Evolutionary conservation across 805 yeast species (phyloP).

Genomic region (Metschnikowia peoriensis): DNA sequence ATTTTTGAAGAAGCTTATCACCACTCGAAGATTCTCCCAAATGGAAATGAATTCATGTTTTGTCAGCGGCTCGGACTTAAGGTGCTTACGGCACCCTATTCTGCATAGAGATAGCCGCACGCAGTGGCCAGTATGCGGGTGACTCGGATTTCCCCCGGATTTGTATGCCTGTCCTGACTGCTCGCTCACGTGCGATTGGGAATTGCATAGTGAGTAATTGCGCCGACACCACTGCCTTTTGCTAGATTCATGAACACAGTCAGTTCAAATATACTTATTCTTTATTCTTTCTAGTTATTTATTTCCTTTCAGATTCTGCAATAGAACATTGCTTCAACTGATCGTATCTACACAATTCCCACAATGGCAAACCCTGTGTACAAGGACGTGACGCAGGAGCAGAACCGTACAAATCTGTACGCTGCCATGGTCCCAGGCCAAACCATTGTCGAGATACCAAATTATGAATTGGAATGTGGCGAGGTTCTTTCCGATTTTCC

Average conservation of each 20-base stretch:
- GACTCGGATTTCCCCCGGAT: conserved; percentile 6
- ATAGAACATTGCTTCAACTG: background rate
- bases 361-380: conserved; percentile 16
- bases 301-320: background rate
- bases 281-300: too few relatives aligned
- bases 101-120: background rate
- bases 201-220: conserved; percentile 13
- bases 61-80: background rate
- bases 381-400: conserved; percentile 43
- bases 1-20: too few relatives aligned
- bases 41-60: too few relatives aligned
- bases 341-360: background rate
- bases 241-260: background rate
- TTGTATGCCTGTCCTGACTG: background rate
- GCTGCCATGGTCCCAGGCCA: conserved; percentile 72
- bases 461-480: conserved; percentile 77
- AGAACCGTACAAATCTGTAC: conserved; percentile 61
- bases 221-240: background rate
- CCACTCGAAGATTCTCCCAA: too few relatives aligned
- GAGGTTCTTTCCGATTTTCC: conserved; percentile 72
- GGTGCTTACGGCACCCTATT: background rate
- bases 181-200: conserved; percentile 13
- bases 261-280: background rate
- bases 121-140: background rate
- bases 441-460: conserved; percentile 73